Evolutionary conservation across 2,329 filamentous ascomycete genomes (phyloP), one percentile per base, ranked within the genome.

Genomic region (Bipolaris oryzae): DNA sequence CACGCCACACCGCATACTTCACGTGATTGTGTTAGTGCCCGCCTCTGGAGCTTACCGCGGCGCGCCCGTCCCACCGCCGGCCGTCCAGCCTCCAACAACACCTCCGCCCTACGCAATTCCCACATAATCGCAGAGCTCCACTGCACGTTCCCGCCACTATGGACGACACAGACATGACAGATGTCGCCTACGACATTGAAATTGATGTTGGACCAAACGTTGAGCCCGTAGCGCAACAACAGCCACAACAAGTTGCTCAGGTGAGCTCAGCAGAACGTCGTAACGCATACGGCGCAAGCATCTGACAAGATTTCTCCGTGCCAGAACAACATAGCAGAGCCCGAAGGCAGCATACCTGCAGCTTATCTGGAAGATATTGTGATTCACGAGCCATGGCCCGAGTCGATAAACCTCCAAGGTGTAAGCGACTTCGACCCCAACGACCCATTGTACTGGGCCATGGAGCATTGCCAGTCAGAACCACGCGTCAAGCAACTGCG

Each of bases 321-420:
- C 31, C 15, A 50, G 42, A 37, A 33, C 18, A 55, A 33, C n/a
- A 21, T 37, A 18, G 31, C 39, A 10, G 49, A 46, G 53, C 42
- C 57, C 55, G 54, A 58, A 35, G 35, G 53, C 31, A 60, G 63
- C 45, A 58, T 74, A n/a, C 73, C 73, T 10, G 73, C 71, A 13
- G 72, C 72, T 13, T 75, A 75, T 44, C 68, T 66, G 41, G 73
- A 75, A 46, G 63, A 68, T 38, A 65, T 75, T 23, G 64, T 69
- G n/a, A 57, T 60, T 28, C 61, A 63, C 37, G 63, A 73, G 42
- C 57, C 69, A 55, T 76, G 74, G 55, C 81, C 81, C 16, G 81
- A 86, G 70, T 95, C 95, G 73, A 78, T 97, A n/a, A 89, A 97
- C 76, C 80, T 99, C 50, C 86, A 87, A 57, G 94, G 94, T 18